Evolutionary conservation across 2,329 filamentous ascomycete species (phyloP), one percentile per base, ranked within the genome.

Genomic region (Beauveria sp.): DNA sequence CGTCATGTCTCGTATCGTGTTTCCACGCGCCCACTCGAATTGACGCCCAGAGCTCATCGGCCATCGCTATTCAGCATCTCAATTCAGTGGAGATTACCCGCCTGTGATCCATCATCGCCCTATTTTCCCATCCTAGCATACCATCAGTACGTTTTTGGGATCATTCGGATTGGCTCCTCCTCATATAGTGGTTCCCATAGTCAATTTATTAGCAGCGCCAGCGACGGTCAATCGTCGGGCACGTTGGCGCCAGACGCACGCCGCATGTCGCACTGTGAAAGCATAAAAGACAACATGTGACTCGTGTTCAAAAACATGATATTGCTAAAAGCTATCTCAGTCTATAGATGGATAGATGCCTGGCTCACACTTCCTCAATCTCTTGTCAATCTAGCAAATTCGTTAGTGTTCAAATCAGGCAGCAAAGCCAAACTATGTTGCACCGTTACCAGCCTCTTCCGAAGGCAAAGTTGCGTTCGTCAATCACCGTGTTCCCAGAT

Each of bases 401-500:
- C 51, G 59, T 61, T 49, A 61, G 59, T 55, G 50, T 55, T 54
- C 45, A 61, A 31, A 49, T 55, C 51, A 50, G 40, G 31, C 43
- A 55, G 43, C 42, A 40, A 26, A 49, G 42, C 51, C 24, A 55
- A 34, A 26, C 40, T 8, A 53, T 55, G 34, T 20, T 55, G 34
- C 40, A 22, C 31, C 22, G 10, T 49, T 48, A 55, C 26, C 53
- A 38, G 46, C 51, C 18, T 64, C 63, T 51, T 26, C 38, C 62
- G 46, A 68, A 62, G n/a, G 64, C 64, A 66, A 75, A 75, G 64
- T 71, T 75, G 38, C 74, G 70, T 50, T 75, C 73, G 54, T 77
- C 74, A 64, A 76, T 70, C 12, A 73, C 74, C 14, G 75, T 77
- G 63, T 75, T 71, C 1, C 76, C 75, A 14, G 74, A 73, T 53